phyloP scores from a whole-genome alignment of 805 yeast species.

The Ogataea angusta region DNA sequence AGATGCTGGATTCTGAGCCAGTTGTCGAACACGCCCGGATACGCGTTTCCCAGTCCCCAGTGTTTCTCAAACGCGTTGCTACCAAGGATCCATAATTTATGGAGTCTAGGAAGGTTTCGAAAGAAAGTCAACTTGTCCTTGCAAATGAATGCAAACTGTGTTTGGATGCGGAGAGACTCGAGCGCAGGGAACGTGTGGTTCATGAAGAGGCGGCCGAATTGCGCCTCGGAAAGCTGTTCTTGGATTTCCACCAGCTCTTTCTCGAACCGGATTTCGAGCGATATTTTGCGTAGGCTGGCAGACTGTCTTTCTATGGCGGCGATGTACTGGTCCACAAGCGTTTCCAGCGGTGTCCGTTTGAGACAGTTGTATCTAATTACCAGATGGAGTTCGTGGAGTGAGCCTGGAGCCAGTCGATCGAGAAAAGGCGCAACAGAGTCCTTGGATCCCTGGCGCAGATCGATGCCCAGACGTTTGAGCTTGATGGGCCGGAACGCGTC shows the following conservation, averaged over 20 bases:
- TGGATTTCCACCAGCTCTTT: constrained; percentile 19
- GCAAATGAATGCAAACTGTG: constrained; percentile 31
- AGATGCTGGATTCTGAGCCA: constrained; percentile 57
- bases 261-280: constrained; percentile 25
- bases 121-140: constrained; percentile 30
- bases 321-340: constrained; percentile 20
- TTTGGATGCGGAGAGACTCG: constrained; percentile 39
- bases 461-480: constrained; percentile 17
- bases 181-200: constrained; percentile 25
- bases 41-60: constrained; percentile 51
- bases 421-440: constrained; percentile 23
- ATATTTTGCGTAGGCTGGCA: constrained; percentile 20
- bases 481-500: constrained; percentile 10
- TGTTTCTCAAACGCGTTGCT: constrained; percentile 51
- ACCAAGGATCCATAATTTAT: constrained; percentile 45
- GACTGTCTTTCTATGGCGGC: constrained; percentile 15
- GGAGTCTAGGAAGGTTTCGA: constrained; percentile 27
- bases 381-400: constrained; percentile 24
- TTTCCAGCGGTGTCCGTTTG: constrained; percentile 14
- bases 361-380: constrained; percentile 21
- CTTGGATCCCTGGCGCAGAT: constrained; percentile 20
- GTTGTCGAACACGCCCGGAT: constrained; percentile 53
- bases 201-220: constrained; percentile 18
- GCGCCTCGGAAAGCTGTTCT: constrained; percentile 17
- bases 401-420: constrained; percentile 10